Conservation (phyloP, 768 basidiomycete genomes). For the Podaxis carcinomalis region DNA sequence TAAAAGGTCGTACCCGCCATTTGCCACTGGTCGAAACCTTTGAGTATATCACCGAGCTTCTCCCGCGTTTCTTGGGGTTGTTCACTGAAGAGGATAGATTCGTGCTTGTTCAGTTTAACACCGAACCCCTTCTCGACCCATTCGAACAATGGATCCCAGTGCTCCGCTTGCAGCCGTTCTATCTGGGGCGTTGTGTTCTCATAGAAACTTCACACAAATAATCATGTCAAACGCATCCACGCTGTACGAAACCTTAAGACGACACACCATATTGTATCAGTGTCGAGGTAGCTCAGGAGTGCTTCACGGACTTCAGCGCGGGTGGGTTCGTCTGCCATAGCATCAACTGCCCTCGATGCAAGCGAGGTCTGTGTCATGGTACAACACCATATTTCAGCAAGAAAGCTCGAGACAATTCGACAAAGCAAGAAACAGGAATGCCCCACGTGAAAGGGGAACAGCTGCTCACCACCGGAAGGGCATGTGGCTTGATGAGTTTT, state of each 20-base stretch:
- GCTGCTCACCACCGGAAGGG: constrained; percentile 76
- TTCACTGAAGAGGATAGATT: constrained; percentile 63
- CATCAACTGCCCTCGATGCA: constrained; percentile 85
- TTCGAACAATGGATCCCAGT: constrained; percentile 86
- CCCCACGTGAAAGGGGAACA: neutral
- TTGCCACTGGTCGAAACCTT: constrained; percentile 75
- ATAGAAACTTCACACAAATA: constrained; percentile 67
- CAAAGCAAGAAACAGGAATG: constrained; percentile 9
- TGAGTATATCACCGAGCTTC: constrained; percentile 54
- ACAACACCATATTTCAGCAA: neutral
- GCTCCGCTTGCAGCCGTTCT: constrained; percentile 68
- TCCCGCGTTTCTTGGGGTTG: constrained; percentile 69
- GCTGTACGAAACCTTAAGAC: neutral
- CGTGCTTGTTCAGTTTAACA: constrained; percentile 63
- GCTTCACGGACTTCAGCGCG: constrained; percentile 60
- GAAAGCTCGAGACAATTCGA: neutral
- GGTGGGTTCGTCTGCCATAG: constrained; percentile 51
- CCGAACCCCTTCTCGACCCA: constrained; percentile 71
- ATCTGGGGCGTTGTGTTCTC: constrained; percentile 65
- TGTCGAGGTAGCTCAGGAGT: constrained; percentile 84
- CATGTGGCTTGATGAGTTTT: constrained; percentile 80
- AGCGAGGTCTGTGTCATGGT: constrained; percentile 69
- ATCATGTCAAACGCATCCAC: neutral
- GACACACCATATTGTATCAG: constrained; percentile 85
- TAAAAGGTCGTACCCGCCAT: constrained; percentile 66